These are phyloP conservation scores for Neonectria sp. DNA, from an alignment of 2,329 filamentous ascomycete species.

Conservation along the genomic window DNA sequence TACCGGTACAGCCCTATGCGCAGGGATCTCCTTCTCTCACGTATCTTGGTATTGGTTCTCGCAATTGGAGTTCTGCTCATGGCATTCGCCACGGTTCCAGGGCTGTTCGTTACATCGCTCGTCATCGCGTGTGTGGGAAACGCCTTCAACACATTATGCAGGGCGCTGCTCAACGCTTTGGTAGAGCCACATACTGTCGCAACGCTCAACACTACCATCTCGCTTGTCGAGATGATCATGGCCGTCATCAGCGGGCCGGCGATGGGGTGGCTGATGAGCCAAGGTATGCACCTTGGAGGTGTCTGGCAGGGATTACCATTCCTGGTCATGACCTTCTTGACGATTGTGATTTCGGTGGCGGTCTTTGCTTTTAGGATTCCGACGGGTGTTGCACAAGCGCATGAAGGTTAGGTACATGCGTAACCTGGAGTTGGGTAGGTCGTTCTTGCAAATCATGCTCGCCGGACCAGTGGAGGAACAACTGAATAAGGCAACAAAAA, in stretches of 20 bases:
- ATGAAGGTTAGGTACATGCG: constrained; percentile 8
- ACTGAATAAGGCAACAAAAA: neutral
- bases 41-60: constrained; percentile 51
- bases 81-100: constrained; percentile 53
- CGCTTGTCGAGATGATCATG: constrained; percentile 65
- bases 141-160: constrained; percentile 60
- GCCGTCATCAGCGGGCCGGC: constrained; percentile 62
- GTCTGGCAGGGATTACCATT: constrained; percentile 67
- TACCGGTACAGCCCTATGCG: constrained; percentile 50
- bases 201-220: constrained; percentile 67
- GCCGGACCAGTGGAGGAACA: neutral
- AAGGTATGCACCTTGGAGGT: constrained; percentile 63
- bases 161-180: constrained; percentile 67
- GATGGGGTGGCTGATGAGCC: constrained; percentile 62
- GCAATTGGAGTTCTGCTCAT: constrained; percentile 56
- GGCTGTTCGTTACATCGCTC: constrained; percentile 57
- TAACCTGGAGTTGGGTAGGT: neutral
- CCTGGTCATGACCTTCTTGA: constrained; percentile 54
- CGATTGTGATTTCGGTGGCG: constrained; percentile 47
- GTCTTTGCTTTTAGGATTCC: constrained; percentile 51
- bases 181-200: constrained; percentile 69
- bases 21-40: constrained; percentile 59
- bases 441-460: no score
- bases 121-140: constrained; percentile 61
- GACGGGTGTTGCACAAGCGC: constrained; percentile 34